Percentiles rank a stretch among this genome's conserved stretches.
These are phyloP conservation scores for Solanum chaucha DNA, from an alignment of 257 asterid species.

Conservation along the genomic window DNA sequence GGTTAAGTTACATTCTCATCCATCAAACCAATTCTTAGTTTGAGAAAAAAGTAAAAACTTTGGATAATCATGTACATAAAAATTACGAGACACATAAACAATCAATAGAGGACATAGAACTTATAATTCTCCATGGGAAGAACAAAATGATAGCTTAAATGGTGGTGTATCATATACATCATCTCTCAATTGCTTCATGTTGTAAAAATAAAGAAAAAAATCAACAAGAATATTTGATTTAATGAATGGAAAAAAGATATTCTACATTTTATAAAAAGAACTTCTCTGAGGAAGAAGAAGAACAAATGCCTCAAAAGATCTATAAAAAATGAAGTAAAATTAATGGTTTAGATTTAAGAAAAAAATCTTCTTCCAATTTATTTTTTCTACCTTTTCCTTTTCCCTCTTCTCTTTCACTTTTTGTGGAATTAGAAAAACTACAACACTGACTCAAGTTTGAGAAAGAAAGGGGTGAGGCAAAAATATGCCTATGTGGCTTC, in stretches of 20 bases:
- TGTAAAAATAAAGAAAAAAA: conserved; percentile 12
- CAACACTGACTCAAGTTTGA: neutral
- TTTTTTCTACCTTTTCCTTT: neutral
- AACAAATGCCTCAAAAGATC: conserved; percentile 36
- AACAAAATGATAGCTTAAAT: conserved; percentile 53
- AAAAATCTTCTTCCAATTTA: conserved; percentile 1
- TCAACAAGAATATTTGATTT: neutral
- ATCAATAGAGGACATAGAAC: conserved; percentile 6
- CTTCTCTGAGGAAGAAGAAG: conserved; percentile 24
- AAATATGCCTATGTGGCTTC: too few relatives aligned
- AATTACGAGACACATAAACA: neutral
- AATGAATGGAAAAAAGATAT: neutral
- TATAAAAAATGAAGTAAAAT: conserved; percentile 10
- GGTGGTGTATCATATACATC: conserved; percentile 50
- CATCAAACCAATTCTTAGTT: neutral
- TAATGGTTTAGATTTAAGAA: conserved; percentile 16
- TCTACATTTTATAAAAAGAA: neutral
- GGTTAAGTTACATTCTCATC: neutral
- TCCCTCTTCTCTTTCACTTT: neutral
- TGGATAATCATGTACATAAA: neutral
- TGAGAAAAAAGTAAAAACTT: neutral
- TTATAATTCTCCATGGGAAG: conserved; percentile 75
- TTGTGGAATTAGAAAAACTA: conserved; percentile 3
- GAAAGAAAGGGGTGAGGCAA: neutral
- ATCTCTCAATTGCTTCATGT: conserved; percentile 71